Base-by-base conservation (phyloP, 352 stramenopile genomes). In the Peronosclerospora sorghi region DNA sequence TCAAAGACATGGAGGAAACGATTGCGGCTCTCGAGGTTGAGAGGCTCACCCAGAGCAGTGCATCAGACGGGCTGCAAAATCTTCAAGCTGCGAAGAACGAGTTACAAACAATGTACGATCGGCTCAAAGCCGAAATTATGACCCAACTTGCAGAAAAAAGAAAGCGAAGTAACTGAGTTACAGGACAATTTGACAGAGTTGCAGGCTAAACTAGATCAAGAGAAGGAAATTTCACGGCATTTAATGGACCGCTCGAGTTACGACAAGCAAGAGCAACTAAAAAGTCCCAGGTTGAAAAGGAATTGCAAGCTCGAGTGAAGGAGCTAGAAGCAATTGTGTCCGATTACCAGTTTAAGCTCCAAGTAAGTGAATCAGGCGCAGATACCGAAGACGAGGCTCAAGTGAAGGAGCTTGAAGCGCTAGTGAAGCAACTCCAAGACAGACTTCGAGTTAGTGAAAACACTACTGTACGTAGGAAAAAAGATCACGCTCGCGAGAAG, bases 131-230 rank as follows among this genome's bases (percentile, higher is more conserved):
- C 8, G 41, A 81, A 26, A 32, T n/a, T n/a, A n/a, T n/a, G n/a
- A n/a, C n/a, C 48, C 51, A 61, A 41, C 30, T 70, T 23, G 45
- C 59, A 17, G 56, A n/a, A 65, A 29, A 77, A 68, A 38, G 51
- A 65, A 12, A 55, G 38, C 1, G 39, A 51, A 32, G 35, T 70
- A 20, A 28, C 23, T 2, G 62, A 72, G 8, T 48, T 83, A 15
- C 53, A 76, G 45, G 60, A 79, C 13, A 59, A 78, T 13, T 50
- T n/a, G n/a, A n/a, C n/a, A n/a, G n/a, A n/a, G n/a, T n/a, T n/a
- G n/a, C n/a, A n/a, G n/a, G n/a, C n/a, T 76, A 68, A 77, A 30
- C 39, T 87, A 24, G 72, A 71, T 35, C 69, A 57, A 54, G 58
- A 65, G 41, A 75, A 68, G 48, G 65, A 62, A 54, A 71, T 51